These are phyloP conservation scores for Inga oerstediana DNA, from an alignment of 306 rosid species.

Conservation along the genomic window DNA sequence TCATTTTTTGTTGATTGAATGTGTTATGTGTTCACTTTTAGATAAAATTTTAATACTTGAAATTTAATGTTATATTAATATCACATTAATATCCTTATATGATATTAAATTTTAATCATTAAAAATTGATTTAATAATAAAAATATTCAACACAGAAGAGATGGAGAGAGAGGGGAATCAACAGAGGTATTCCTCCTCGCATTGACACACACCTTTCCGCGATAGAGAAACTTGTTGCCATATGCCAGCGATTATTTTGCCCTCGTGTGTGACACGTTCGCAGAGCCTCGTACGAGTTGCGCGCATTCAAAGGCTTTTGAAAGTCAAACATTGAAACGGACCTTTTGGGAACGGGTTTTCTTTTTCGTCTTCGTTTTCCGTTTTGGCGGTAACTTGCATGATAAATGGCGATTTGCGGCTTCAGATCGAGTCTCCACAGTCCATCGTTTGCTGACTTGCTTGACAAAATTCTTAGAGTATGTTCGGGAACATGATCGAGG, in stretches of 20 bases:
- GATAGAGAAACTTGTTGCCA: background rate
- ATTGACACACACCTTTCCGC: slow-evolving; percentile 29
- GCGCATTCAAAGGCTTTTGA: background rate
- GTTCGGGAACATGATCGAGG: too few relatives aligned
- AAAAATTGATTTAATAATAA: too few relatives aligned
- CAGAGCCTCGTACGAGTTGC: background rate
- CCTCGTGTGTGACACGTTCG: slow-evolving; percentile 37
- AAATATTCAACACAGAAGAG: too few relatives aligned
- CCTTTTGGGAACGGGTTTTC: background rate
- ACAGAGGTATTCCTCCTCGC: too few relatives aligned
- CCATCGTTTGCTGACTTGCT: background rate
- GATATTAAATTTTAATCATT: too few relatives aligned
- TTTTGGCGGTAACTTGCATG: slow-evolving; percentile 34
- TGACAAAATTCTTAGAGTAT: too few relatives aligned
- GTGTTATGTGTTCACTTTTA: too few relatives aligned
- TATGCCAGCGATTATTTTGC: slow-evolving; percentile 32
- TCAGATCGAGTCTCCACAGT: background rate
- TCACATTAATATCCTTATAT: too few relatives aligned
- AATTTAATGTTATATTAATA: too few relatives aligned
- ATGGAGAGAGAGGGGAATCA: too few relatives aligned
- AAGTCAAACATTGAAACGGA: background rate
- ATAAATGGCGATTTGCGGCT: slow-evolving; percentile 32
- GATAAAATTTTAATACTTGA: too few relatives aligned
- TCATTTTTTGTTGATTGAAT: too few relatives aligned
- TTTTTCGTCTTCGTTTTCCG: background rate